Conservation (phyloP, 148 eudicot genomes). For the Rhododendron mucronatum region DNA sequence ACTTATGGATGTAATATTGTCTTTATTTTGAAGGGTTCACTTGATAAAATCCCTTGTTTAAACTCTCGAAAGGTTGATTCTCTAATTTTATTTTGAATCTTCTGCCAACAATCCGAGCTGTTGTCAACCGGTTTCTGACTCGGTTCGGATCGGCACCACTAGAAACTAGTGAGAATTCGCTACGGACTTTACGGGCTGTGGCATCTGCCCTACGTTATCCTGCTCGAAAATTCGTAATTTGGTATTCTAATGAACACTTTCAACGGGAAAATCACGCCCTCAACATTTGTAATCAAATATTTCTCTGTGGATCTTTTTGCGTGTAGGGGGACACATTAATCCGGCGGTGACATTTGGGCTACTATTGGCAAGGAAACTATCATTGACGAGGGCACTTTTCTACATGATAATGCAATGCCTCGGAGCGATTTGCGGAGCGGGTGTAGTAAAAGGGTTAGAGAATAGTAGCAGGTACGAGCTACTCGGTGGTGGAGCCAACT, state of each 20-base stretch:
- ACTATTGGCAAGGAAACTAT: constrained; percentile 20
- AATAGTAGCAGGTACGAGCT: background rate
- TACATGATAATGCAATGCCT: constrained; percentile 26
- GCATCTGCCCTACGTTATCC: background rate
- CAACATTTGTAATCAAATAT: background rate
- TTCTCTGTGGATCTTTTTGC: background rate
- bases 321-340: constrained; percentile 13
- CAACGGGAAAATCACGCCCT: background rate
- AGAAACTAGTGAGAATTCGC: background rate
- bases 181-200: too few species aligned
- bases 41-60: too few species aligned
- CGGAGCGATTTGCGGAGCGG: constrained; percentile 19
- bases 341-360: constrained; percentile 22
- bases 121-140: too few species aligned
- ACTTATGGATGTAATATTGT: too few species aligned
- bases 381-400: constrained; percentile 20
- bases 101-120: too few species aligned
- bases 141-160: background rate
- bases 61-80: background rate
- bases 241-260: background rate
- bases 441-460: constrained; percentile 18
- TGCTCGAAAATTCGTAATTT: background rate
- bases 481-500: constrained; percentile 20
- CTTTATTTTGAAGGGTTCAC: too few species aligned
- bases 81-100: too few species aligned